phyloP scores from a whole-genome alignment of 2,329 filamentous ascomycete genomes.

The Sclerotinia spermophila region DNA sequence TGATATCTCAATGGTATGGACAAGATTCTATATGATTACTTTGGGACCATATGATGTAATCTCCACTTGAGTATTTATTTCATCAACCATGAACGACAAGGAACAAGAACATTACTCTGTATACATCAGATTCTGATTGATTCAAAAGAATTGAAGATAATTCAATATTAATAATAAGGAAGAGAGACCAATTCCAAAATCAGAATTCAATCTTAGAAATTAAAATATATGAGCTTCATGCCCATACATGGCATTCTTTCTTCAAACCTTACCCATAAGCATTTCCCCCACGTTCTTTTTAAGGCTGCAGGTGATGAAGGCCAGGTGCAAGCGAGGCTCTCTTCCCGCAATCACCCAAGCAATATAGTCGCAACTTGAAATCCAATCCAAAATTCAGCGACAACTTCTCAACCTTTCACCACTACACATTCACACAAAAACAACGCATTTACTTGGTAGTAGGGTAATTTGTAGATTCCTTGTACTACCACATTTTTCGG shows the following conservation, averaged over 20 bases:
- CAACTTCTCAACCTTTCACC: neutral
- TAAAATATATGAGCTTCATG: neutral
- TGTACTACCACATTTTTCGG: constrained; percentile 21
- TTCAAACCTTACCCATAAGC: neutral
- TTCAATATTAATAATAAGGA: neutral
- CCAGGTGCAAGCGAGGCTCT: constrained; percentile 20
- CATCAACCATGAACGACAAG: neutral
- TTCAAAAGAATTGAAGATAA: neutral
- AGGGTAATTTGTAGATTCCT: constrained; percentile 17
- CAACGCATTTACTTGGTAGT: constrained; percentile 2
- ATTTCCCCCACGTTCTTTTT: constrained; percentile 22
- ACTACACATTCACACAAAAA: neutral
- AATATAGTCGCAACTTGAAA: constrained; percentile 12
- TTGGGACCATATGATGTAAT: neutral
- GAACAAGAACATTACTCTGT: neutral
- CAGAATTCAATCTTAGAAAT: neutral
- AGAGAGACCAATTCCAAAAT: neutral
- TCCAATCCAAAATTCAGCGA: neutral
- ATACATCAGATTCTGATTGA: no score
- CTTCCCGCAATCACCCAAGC: constrained; percentile 13
- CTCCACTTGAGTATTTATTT: neutral
- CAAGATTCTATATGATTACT: neutral
- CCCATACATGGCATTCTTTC: neutral
- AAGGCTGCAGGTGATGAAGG: constrained; percentile 17
- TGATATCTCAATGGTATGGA: no score